Conservation (phyloP, 1,139 yeast genomes). For the Pneumocystis murina region DNA sequence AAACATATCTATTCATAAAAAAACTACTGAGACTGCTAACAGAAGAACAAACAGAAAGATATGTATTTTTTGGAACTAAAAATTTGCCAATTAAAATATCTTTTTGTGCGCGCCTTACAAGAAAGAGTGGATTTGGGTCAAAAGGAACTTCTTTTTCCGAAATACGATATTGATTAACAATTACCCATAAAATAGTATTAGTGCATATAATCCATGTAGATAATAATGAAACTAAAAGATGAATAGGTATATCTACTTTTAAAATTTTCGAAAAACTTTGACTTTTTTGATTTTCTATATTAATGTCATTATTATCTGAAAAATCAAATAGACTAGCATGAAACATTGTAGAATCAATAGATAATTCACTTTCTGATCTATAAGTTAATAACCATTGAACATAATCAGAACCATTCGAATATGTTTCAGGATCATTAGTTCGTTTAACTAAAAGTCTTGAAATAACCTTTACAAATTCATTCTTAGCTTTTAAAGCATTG, state of each 20-base stretch:
- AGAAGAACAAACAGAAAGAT: not conserved
- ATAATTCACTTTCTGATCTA: not conserved
- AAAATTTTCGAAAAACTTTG: not conserved
- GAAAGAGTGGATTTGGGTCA: not conserved
- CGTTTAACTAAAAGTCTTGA: not conserved
- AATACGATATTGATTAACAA: not conserved
- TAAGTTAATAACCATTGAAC: not conserved
- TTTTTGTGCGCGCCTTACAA: not conserved
- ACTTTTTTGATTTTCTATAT: not conserved
- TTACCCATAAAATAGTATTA: not conserved
- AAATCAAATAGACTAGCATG: not conserved
- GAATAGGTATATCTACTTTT: not conserved
- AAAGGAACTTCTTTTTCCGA: not conserved
- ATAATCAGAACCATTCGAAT: not conserved
- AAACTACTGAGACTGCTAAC: not conserved
- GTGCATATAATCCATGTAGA: constrained; percentile 1
- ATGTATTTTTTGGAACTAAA: not conserved
- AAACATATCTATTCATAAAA: not conserved
- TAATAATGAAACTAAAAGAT: not conserved
- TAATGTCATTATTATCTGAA: not conserved
- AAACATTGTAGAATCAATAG: not conserved
- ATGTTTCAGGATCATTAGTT: not conserved
- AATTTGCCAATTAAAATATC: not conserved
- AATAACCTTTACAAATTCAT: not conserved
- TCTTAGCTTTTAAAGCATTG: not conserved